Evolutionary conservation across 176 grass and related monocot species (phyloP), one percentile per base, ranked within the genome.

Genomic region (Aegilops tauschii): DNA sequence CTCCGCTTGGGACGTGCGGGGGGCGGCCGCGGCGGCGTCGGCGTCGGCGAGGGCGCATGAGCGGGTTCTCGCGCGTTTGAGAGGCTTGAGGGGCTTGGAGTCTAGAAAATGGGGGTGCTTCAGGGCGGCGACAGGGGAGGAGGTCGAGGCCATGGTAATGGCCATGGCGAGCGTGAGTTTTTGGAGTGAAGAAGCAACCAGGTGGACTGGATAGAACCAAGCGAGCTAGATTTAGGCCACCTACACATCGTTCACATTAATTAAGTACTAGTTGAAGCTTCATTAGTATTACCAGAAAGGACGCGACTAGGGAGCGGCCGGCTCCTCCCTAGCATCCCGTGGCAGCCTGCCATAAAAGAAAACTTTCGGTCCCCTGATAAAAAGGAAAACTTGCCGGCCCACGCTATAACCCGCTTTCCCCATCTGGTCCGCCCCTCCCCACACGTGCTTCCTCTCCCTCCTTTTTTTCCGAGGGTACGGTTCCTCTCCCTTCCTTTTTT

Each of bases 101-200:
- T 56, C 78, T 12, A 76, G 39, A 9, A 87, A 71, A 78, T 50
- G 83, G 50, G 34, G 62, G 84, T 78, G 65, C 63, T 80, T 58
- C 12, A 82, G 31, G 35, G 66, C 47, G 76, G 81, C 67, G 58
- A 79, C 25, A 63, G 78, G 80, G 30, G 88, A 80, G 81, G 67
- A 68, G 45, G 82, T 83, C 63, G 83, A 82, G 78, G 85, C 76
- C 52, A 91, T 78, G 84, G 71, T 30, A 52, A 78, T 77, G 73
- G 73, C 73, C 45, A 77, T 78, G 52, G 10, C 52, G 50, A 78
- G 31, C 50, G 10, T 36, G 87, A 6, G 20, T 23, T 79, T 84
- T 84, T 72, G 65, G 65, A 88, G 74, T 74, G 73, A 49, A 78
- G 39, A 30, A 79, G 12, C 32, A 2, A 42, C 72, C 70, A 17